Evolutionary conservation across 371 early-diverging fungal species (phyloP), one percentile per base, ranked within the genome.

Genomic region (Apophysomyces ossiformis): DNA sequence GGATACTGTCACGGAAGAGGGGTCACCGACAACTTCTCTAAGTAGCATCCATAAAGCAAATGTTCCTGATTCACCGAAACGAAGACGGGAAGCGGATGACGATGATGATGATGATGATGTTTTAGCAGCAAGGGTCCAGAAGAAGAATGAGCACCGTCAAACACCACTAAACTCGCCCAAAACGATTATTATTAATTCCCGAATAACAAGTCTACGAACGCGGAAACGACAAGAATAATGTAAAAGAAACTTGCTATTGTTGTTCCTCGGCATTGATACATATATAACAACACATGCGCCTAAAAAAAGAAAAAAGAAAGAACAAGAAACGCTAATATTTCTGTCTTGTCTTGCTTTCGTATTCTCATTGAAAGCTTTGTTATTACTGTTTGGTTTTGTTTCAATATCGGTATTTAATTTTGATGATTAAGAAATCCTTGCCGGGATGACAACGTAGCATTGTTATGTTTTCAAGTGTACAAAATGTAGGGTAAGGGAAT

Each of bases 21-120:
- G 21, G n/a, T 13, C 21, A 41, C 21, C 43, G 13, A 37, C 45
- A 41, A 38, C 39, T 16, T 18, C 60, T 9, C 37, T 43, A 60
- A 43, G 26, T 18, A 43, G 41, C 59, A 36, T 61, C 58, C 26
- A 39, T 21, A 26, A 56, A 21, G 9, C 45, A 39, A 26, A 16
- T 36, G 65, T 67, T 56, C 64, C 57, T 59, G 47, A 15, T 18
- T 44, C 58, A 60, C 37, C 59, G 18, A 44, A 44, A 58, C 44
- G 58, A 54, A 43, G 37, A 60, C 61, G 50, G 26, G 56, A 61
- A 57, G 41, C 32, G 21, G 66, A 65, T 8, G 77, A 70, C 1
- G 78, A 77, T 13, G 72, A 74, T 5, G 74, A 77, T 5, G 74
- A 77, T 0, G 77, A 74, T 11, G 74, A 74, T 67, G 68, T 68